These are phyloP conservation scores for Podospora didyma DNA, from an alignment of 495 filamentous ascomycete species.

Conservation along the genomic window DNA sequence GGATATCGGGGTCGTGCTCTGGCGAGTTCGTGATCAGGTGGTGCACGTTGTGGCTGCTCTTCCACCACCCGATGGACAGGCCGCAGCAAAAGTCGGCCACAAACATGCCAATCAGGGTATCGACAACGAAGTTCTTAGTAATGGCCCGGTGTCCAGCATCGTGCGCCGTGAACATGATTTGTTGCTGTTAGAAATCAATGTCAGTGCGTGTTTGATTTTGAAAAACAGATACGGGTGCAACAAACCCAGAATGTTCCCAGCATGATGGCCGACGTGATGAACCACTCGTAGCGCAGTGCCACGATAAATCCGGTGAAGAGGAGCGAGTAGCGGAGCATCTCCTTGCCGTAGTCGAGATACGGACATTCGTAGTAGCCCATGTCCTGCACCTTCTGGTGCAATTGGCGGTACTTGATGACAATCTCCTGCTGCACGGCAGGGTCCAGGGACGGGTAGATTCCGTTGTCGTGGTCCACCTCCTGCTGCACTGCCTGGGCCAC, in stretches of 20 bases:
- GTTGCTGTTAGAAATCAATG: constrained; percentile 35
- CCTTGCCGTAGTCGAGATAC: constrained; percentile 43
- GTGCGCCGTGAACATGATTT: constrained; percentile 52
- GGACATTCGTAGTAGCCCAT: constrained; percentile 41
- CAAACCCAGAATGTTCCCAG: constrained; percentile 41
- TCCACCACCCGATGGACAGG: constrained; percentile 51
- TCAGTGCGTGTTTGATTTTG: too few species aligned
- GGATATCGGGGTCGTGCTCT: constrained; percentile 50
- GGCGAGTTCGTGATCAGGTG: constrained; percentile 49
- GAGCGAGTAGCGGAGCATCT: constrained; percentile 34
- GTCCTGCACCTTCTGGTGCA: constrained; percentile 38
- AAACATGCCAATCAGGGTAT: constrained; percentile 46
- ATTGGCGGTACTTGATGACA: constrained; percentile 34
- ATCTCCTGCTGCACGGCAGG: constrained; percentile 39
- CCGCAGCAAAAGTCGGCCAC: constrained; percentile 48
- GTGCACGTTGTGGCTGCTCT: constrained; percentile 51
- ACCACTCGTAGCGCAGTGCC: constrained; percentile 36
- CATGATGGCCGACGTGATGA: constrained; percentile 40
- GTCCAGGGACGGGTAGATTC: constrained; percentile 41
- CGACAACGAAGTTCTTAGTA: constrained; percentile 41
- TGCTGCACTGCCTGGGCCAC: constrained; percentile 29
- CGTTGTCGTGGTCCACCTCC: constrained; percentile 31
- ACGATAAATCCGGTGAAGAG: constrained; percentile 35
- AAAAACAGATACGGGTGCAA: too few species aligned
- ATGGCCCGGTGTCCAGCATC: constrained; percentile 49